Evolutionary conservation across 176 grass and related monocot species (phyloP), one percentile per base, ranked within the genome.

Genomic region (Raddia guianensis): DNA sequence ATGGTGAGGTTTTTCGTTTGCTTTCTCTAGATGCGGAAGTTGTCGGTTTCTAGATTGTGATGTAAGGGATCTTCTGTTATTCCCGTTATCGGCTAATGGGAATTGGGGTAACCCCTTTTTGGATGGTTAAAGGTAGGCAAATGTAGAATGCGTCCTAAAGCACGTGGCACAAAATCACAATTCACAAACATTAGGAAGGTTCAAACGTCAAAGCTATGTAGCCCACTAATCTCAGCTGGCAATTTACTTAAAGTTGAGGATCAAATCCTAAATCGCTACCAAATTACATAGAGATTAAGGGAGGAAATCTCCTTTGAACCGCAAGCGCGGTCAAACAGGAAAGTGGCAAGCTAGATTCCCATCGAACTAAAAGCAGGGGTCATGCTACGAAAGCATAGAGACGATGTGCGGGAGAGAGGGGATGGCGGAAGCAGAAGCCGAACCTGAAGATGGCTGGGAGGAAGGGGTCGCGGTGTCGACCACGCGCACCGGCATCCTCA

Each of bases 401-500:
- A 27, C 27, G 27, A 27, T 27, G 27, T 27, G 68, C 18, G 8
- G 70, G 55, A 67, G 8, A 54, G 70, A 62, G 3, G 8, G 9
- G 42, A 8, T 12, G 2, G 40, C 9, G 60, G 42, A 21, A 6
- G 51, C 12, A 15, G 3, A 1, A 46, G 11, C 6, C 15, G 42
- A 32, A 95, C 94, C 94, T 83, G 91, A 80, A 37, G 91, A 61
- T 27, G 87, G 61, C 64, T 89, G 82, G 21, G 87, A 85, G 21
- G 91, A 97, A 68, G 91, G 91, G 52, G 89, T 80, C 10, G 94
- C 80, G 52, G 79, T 91, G 63, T 91, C 91, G 27, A 89, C 80
- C 57, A 97, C 84, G 78, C 94, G 85, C 58, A 97, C 94, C 52
- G 91, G 94, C 94, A 97, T 97, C 76, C 66, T 80, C 84, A 5